Conservation (phyloP, 495 filamentous ascomycete genomes). For the Penicillium atrosanguineum region DNA sequence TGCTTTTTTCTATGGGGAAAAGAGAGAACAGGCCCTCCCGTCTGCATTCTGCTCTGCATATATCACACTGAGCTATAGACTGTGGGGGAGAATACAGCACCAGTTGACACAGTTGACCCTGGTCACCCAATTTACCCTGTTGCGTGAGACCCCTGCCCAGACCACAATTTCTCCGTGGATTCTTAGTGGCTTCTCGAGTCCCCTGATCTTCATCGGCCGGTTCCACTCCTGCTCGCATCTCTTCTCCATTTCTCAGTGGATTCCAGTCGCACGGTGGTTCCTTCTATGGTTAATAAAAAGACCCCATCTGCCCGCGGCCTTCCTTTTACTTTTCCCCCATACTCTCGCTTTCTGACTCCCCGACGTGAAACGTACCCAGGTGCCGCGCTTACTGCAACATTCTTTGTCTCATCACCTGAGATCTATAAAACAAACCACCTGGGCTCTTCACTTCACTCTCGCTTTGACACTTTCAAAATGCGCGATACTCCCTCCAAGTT, state of each 20-base stretch:
- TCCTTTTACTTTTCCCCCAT: background rate
- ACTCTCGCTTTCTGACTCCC: background rate
- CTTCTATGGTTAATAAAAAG: background rate
- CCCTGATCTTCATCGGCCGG: background rate
- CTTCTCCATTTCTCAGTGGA: background rate
- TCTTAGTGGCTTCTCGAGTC: background rate
- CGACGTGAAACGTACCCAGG: constrained; percentile 1
- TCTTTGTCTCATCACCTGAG: constrained; percentile 8
- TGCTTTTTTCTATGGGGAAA: background rate
- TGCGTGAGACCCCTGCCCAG: background rate
- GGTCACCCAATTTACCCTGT: no score
- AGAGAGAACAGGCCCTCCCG: background rate
- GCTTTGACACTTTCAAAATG: constrained; percentile 22
- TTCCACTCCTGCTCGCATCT: background rate
- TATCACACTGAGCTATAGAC: background rate
- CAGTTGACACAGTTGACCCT: no score
- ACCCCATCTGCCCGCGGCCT: background rate
- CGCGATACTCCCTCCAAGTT: constrained; percentile 45
- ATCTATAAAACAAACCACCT: background rate
- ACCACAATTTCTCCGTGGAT: background rate
- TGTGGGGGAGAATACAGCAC: no score
- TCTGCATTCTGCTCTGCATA: background rate
- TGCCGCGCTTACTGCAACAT: constrained; percentile 21
- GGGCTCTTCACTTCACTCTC: background rate
- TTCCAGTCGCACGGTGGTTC: background rate